Percentiles rank a stretch among this genome's conserved stretches.
Conservation (phyloP, 257 asterid species). For the Cordia subcordata region DNA sequence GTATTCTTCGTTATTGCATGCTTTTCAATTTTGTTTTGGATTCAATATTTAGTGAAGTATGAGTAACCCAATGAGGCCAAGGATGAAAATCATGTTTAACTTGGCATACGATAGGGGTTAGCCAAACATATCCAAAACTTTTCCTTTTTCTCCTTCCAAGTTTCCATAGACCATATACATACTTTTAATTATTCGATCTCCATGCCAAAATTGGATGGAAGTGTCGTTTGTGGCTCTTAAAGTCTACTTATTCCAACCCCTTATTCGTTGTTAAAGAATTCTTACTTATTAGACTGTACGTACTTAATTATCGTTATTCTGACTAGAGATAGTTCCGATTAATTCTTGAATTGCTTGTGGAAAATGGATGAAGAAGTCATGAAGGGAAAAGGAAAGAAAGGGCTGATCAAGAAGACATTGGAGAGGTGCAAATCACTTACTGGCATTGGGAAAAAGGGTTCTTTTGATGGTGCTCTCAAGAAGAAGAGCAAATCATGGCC, state of each 20-base stretch:
- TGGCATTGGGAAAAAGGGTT: slow-evolving; percentile 23
- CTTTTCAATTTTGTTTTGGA: background rate
- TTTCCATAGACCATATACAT: background rate
- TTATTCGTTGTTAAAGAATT: no score
- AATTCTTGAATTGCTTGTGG: background rate
- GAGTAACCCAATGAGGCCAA: slow-evolving; percentile 56
- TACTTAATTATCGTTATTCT: no score
- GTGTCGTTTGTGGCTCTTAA: no score
- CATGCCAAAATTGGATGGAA: no score
- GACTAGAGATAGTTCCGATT: background rate
- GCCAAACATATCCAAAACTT: background rate
- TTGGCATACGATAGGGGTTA: slow-evolving; percentile 62
- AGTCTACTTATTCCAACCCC: no score
- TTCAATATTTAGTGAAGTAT: slow-evolving; percentile 11
- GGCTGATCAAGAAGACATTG: slow-evolving; percentile 50
- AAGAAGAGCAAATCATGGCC: slow-evolving; percentile 34
- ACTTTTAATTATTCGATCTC: no score
- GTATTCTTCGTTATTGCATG: background rate
- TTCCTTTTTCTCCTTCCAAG: background rate
- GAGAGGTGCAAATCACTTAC: slow-evolving; percentile 48
- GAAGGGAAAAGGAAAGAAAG: slow-evolving; percentile 29
- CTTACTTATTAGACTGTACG: no score
- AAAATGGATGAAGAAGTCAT: slow-evolving; percentile 22
- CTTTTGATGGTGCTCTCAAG: slow-evolving; percentile 1
- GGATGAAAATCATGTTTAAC: slow-evolving; percentile 46